Conservation (phyloP, 148 eudicot genomes). For the Persicaria tinctoria region DNA sequence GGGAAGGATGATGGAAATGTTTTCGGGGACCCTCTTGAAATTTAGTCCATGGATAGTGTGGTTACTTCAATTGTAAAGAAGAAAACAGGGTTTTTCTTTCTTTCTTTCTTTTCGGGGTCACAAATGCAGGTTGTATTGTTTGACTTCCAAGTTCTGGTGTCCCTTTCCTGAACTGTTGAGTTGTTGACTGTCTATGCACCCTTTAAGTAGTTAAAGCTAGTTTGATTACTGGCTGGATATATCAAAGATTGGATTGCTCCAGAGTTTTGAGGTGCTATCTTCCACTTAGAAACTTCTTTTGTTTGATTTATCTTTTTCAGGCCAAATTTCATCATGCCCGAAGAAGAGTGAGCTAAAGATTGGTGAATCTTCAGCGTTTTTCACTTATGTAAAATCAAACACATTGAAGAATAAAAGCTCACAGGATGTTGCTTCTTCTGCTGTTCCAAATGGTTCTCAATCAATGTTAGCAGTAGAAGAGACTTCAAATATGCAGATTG, state of each 20-base stretch:
- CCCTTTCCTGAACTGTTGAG: constrained; percentile 8
- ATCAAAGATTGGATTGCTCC: not conserved
- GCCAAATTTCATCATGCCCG: constrained; percentile 40
- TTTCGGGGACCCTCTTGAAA: not conserved
- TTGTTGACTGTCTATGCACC: not conserved
- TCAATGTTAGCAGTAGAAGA: constrained; percentile 23
- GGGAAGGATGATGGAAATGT: not conserved
- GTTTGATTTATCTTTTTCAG: constrained; percentile 28
- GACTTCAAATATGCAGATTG: constrained; percentile 23
- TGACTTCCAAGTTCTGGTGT: not conserved
- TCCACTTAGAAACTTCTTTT: constrained; percentile 11
- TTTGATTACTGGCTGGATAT: not conserved
- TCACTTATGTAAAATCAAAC: constrained; percentile 74
- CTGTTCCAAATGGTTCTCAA: constrained; percentile 26
- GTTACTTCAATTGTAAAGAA: not conserved
- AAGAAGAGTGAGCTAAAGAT: constrained; percentile 83
- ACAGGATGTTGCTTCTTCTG: constrained; percentile 25
- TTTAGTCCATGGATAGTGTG: not conserved
- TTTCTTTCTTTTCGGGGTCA: not conserved
- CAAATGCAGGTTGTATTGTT: not conserved
- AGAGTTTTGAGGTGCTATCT: not conserved
- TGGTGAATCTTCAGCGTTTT: constrained; percentile 95
- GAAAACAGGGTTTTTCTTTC: not conserved
- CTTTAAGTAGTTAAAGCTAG: not conserved
- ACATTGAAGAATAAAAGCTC: constrained; percentile 23